These are phyloP conservation scores for Cyberlindnera samutprakarnensis DNA, from an alignment of 805 yeast species.

Conservation along the genomic window DNA sequence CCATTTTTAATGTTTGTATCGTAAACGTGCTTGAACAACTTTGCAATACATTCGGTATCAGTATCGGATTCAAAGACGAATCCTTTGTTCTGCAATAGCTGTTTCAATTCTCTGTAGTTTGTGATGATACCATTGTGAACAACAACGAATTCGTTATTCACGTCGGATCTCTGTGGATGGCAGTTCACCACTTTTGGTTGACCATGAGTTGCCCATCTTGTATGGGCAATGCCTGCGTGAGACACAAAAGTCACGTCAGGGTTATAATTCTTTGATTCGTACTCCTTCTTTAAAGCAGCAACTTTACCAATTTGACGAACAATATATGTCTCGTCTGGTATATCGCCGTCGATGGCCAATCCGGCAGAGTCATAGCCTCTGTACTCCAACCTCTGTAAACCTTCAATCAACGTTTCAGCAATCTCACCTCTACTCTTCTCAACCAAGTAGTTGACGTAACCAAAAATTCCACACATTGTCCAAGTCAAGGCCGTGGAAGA, in stretches of 20 bases:
- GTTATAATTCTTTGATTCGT: conserved; percentile 43
- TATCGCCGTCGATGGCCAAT: conserved; percentile 88
- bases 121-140: conserved; percentile 99
- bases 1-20: conserved; percentile 70
- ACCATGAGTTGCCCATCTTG: conserved; percentile 99
- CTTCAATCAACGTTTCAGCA: conserved; percentile 81
- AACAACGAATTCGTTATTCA: conserved; percentile 72
- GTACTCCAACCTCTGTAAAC: conserved; percentile 83
- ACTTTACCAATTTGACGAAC: conserved; percentile 92
- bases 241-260: conserved; percentile 60
- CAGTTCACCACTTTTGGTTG: conserved; percentile 80
- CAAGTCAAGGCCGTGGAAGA: background rate
- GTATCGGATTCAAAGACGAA: conserved; percentile 83
- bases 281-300: conserved; percentile 62
- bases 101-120: conserved; percentile 85
- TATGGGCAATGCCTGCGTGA: conserved; percentile 97
- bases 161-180: conserved; percentile 94
- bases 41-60: conserved; percentile 97
- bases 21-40: conserved; percentile 84
- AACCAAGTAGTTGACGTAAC: conserved; percentile 92
- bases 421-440: conserved; percentile 91
- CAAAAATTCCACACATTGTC: conserved; percentile 85
- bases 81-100: conserved; percentile 74
- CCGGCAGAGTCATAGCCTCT: conserved; percentile 99
- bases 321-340: conserved; percentile 58